Base-by-base conservation (phyloP, 176 grass and related monocot species). In the Triticum dicoccoides region DNA sequence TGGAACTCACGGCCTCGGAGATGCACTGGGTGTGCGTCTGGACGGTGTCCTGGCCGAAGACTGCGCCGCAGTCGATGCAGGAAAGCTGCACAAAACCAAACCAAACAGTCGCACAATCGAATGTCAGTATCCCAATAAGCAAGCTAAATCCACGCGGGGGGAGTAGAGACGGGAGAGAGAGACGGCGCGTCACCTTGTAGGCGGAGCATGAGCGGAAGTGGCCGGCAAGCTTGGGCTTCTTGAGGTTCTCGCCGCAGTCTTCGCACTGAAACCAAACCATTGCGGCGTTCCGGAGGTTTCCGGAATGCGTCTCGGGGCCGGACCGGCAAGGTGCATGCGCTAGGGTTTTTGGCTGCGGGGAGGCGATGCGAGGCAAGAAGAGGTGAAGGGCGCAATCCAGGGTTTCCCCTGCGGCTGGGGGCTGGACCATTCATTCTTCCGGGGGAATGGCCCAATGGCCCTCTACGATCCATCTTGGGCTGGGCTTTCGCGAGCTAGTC, bases 241-340 rank as follows among this genome's bases (percentile, higher is more conserved):
- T 99, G 85, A 99, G 83, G 77, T 99, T 86, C 80, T 94, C 97
- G 9, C 94, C 92, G 33, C 97, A 96, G 56, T 92, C 94, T 72
- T 99, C 97, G 83, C 97, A 98, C 87, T 96, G 97, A 76, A 99
- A 99, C 97, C 97, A 99, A 73, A 99, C 97, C 97, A 99, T 99
- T 33, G 80, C 83, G 17, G 42, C 39, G 41, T 14, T 29, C 63
- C 15, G 88, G 77, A 80, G 67, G 83, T 27, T 85, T 73, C 81
- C 78, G 54, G 54, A 47, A 58, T 45, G 81, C 51, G 81, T 20
- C 10, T 52, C 15, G 34, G 20, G 6, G 47, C 38, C 34, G 65
- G 68, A 51, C 33, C 10, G 62, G 23, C 39, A 24, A 24, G 72
- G 78, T 58, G 54, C 41, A 33, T 56, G 56, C 35, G 74, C 18